These are phyloP conservation scores for Steccherinum ochraceum DNA, from an alignment of 768 basidiomycete genomes.

Conservation along the genomic window DNA sequence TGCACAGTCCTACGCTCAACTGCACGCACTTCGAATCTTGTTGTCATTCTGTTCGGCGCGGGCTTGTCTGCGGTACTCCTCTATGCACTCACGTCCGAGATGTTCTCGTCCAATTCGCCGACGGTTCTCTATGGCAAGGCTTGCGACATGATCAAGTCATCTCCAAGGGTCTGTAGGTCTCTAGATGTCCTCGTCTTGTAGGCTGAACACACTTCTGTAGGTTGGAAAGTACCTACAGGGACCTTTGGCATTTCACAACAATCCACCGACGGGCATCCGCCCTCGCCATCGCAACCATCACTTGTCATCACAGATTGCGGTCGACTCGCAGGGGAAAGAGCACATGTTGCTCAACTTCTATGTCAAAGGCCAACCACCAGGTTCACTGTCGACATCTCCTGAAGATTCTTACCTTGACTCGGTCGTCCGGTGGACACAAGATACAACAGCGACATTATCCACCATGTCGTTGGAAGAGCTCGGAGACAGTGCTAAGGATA, in stretches of 20 bases:
- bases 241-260: slow-evolving; percentile 73
- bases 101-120: slow-evolving; percentile 85
- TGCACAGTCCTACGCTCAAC: slow-evolving; percentile 45
- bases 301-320: slow-evolving; percentile 69
- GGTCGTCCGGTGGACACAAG: slow-evolving; percentile 37
- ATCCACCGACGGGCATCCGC: slow-evolving; percentile 65
- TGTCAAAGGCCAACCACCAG: slow-evolving; percentile 54
- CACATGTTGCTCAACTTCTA: slow-evolving; percentile 85
- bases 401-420: slow-evolving; percentile 26
- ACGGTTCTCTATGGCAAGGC: slow-evolving; percentile 69
- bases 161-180: slow-evolving; percentile 29
- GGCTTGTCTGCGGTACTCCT: slow-evolving; percentile 69
- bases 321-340: slow-evolving; percentile 69
- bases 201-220: slow-evolving; percentile 30
- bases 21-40: slow-evolving; percentile 43
- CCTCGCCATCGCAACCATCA: slow-evolving; percentile 81
- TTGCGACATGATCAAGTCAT: slow-evolving; percentile 43
- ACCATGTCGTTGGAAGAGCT: slow-evolving; percentile 54
- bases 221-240: slow-evolving; percentile 62
- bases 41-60: slow-evolving; percentile 67
- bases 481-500: slow-evolving; percentile 29
- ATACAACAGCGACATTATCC: slow-evolving; percentile 33
- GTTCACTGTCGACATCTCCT: slow-evolving; percentile 23
- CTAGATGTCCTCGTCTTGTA: background rate
- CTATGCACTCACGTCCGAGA: slow-evolving; percentile 76